Conservation (phyloP, 1,284 basidiomycete genomes). For the Erythrobasidium hasegawianum region DNA sequence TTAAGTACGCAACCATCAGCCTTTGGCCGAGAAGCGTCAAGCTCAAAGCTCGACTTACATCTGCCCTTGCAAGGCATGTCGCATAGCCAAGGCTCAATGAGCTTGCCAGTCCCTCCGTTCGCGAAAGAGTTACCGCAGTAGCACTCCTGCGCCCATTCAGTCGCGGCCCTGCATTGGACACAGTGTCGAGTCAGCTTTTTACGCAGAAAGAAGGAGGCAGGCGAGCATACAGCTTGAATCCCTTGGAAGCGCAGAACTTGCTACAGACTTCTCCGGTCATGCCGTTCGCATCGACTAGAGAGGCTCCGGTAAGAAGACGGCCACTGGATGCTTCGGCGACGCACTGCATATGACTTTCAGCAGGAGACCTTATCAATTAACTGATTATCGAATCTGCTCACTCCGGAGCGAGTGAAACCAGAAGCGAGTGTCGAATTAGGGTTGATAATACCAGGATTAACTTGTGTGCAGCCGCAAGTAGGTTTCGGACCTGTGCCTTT, state of each 20-base stretch:
- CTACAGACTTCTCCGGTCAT: conserved; percentile 35
- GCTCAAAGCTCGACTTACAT: not conserved
- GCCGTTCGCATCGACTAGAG: conserved; percentile 32
- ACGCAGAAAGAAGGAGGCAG: not conserved
- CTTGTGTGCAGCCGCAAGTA: not conserved
- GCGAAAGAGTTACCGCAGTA: conserved; percentile 11
- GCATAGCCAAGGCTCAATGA: conserved; percentile 1
- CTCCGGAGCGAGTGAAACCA: conserved; percentile 21
- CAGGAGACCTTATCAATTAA: not conserved
- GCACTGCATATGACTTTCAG: conserved; percentile 16
- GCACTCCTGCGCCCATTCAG: conserved; percentile 32
- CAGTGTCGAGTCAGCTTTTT: not conserved
- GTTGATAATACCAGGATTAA: not conserved
- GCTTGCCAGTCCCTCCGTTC: conserved; percentile 14
- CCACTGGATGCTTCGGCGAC: conserved; percentile 20
- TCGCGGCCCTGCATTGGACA: conserved; percentile 14
- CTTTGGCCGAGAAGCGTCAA: not conserved
- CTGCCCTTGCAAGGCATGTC: not conserved
- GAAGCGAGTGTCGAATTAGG: conserved; percentile 12
- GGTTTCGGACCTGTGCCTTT: conserved; percentile 45
- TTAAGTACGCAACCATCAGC: not conserved
- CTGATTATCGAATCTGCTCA: not conserved
- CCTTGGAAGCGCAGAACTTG: conserved; percentile 14
- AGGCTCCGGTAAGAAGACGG: conserved; percentile 30
- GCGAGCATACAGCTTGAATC: conserved; percentile 15